Percentiles rank a stretch among this genome's conserved stretches.
phyloP scores from a whole-genome alignment of 2,329 filamentous ascomycete genomes.

The Sphaerostilbella broomeana region DNA sequence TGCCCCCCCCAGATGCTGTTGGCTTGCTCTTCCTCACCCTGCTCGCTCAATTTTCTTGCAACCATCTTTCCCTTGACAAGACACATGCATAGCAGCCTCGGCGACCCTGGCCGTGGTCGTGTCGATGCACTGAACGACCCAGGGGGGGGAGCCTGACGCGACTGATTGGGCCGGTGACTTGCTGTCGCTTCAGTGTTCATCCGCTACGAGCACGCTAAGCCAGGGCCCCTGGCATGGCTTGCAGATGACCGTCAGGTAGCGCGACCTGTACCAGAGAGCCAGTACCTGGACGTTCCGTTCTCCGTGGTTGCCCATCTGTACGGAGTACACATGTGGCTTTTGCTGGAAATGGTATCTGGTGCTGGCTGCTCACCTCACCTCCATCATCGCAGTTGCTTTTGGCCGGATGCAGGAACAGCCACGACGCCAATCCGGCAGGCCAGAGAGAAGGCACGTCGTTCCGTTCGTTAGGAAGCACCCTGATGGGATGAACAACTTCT shows the following conservation, averaged over 20 bases:
- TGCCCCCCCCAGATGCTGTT: too few species aligned
- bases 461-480: too few species aligned
- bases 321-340: too few species aligned
- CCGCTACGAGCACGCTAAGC: slow-evolving; percentile 13
- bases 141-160: slow-evolving; percentile 10
- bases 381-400: too few species aligned
- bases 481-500: too few species aligned
- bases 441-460: slow-evolving; percentile 3
- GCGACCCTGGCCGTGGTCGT: slow-evolving; percentile 19
- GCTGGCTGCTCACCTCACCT: not conserved
- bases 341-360: slow-evolving; percentile 6
- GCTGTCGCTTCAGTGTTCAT: slow-evolving; percentile 26
- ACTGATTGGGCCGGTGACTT: slow-evolving; percentile 23
- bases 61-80: slow-evolving; percentile 22
- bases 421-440: slow-evolving; percentile 1
- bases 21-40: too few species aligned
- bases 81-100: too few species aligned
- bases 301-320: slow-evolving; percentile 2
- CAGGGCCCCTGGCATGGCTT: slow-evolving; percentile 9
- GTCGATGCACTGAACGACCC: slow-evolving; percentile 21
- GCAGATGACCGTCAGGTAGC: slow-evolving; percentile 12
- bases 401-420: slow-evolving; percentile 12
- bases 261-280: too few species aligned
- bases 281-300: not conserved
- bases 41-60: not conserved